A percentile compares a stretch with the other conserved stretches of the same genome.
Evolutionary conservation across 2,329 filamentous ascomycete genomes (phyloP).

Genomic region (Botrytis galanthina): DNA sequence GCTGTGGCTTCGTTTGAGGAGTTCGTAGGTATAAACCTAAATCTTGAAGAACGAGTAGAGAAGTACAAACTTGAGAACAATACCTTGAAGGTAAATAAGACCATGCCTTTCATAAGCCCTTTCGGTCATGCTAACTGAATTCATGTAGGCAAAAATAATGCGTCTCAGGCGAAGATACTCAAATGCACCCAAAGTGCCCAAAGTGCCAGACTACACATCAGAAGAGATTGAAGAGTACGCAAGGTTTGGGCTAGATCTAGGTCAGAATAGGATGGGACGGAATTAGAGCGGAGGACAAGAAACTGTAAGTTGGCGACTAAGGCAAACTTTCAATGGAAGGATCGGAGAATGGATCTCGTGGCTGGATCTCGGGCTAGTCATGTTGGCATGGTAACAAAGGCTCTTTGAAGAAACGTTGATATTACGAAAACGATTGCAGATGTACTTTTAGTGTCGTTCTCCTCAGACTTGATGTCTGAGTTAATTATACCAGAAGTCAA

Average conservation of each 20-base stretch:
- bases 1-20: too few relatives aligned
- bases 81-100: too few relatives aligned
- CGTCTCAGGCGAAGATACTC: background rate
- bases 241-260: background rate
- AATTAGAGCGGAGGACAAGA: background rate
- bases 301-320: background rate
- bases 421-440: background rate
- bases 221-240: background rate
- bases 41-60: too few relatives aligned
- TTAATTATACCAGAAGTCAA: background rate
- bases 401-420: background rate
- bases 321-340: background rate
- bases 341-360: background rate
- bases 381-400: background rate
- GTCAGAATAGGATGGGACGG: background rate
- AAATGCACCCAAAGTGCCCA: too few relatives aligned
- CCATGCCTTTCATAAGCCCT: background rate
- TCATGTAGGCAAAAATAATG: background rate
- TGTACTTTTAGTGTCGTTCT: background rate
- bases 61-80: too few relatives aligned
- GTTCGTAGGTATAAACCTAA: too few relatives aligned
- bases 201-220: background rate
- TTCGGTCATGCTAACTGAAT: background rate
- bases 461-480: background rate
- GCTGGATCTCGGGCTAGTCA: background rate